These are phyloP conservation scores for Prinsepia uniflora DNA, from an alignment of 306 rosid species.

Conservation along the genomic window DNA sequence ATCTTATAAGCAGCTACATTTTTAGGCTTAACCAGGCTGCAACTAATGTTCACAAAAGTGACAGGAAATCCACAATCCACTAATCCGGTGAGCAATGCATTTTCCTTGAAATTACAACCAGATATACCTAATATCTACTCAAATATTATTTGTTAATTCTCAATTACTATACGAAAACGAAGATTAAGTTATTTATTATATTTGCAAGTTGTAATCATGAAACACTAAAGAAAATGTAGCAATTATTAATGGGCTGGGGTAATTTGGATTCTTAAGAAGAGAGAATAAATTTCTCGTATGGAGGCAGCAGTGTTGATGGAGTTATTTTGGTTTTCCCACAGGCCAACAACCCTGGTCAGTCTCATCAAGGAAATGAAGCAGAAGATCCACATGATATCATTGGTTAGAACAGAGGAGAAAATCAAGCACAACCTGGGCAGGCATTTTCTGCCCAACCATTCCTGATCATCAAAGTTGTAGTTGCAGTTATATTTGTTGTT, in stretches of 20 bases:
- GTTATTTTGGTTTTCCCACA: constrained; percentile 20
- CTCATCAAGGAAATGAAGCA: constrained; percentile 57
- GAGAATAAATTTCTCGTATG: background rate
- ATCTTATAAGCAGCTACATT: too few species aligned
- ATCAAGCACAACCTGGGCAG: constrained; percentile 65
- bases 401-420: constrained; percentile 49
- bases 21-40: constrained; percentile 57
- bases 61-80: constrained; percentile 42
- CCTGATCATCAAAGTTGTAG: too few species aligned
- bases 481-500: too few species aligned
- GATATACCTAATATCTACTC: background rate
- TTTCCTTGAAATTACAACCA: constrained; percentile 16
- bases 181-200: background rate
- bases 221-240: background rate
- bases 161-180: background rate
- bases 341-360: constrained; percentile 45
- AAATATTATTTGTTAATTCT: background rate
- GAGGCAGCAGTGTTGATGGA: background rate
- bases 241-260: constrained; percentile 1
- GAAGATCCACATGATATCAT: constrained; percentile 33
- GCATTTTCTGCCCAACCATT: constrained; percentile 56
- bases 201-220: background rate
- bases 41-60: constrained; percentile 37
- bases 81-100: constrained; percentile 47
- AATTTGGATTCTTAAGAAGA: background rate